Evolutionary conservation across 768 basidiomycete species (phyloP).

Genomic region (Epithele typhae): DNA sequence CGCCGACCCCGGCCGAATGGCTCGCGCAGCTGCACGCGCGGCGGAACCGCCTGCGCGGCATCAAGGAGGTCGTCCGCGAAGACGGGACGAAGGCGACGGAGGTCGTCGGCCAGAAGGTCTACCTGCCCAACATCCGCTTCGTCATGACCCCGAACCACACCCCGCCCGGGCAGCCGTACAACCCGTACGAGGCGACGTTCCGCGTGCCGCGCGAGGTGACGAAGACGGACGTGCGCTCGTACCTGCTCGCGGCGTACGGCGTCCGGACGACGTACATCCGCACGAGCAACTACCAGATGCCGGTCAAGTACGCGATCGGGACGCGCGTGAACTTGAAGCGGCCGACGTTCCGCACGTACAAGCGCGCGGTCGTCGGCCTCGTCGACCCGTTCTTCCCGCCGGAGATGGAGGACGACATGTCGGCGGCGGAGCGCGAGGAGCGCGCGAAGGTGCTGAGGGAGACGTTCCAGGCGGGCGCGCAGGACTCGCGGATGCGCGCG

Average conservation of each 20-base stretch:
- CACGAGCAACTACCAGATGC: slow-evolving; percentile 84
- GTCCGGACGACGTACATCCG: slow-evolving; percentile 90
- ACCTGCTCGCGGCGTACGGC: slow-evolving; percentile 81
- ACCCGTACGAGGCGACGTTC: slow-evolving; percentile 94
- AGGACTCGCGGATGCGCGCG: slow-evolving; percentile 21
- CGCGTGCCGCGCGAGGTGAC: slow-evolving; percentile 86
- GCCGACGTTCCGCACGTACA: slow-evolving; percentile 55
- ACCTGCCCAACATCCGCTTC: slow-evolving; percentile 86
- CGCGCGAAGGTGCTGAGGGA: slow-evolving; percentile 62
- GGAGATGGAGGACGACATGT: slow-evolving; percentile 74
- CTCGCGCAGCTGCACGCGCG: slow-evolving; percentile 49
- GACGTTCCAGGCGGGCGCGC: slow-evolving; percentile 35
- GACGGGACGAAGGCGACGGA: slow-evolving; percentile 41
- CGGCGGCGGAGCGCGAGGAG: slow-evolving; percentile 43
- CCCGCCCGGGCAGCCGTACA: slow-evolving; percentile 72
- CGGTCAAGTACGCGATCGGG: slow-evolving; percentile 32
- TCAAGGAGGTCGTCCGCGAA: slow-evolving; percentile 33
- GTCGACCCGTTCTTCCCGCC: slow-evolving; percentile 95
- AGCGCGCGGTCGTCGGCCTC: slow-evolving; percentile 88
- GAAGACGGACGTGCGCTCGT: slow-evolving; percentile 88
- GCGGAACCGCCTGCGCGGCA: slow-evolving; percentile 66
- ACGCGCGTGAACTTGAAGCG: too few relatives aligned
- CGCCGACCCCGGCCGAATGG: slow-evolving; percentile 55
- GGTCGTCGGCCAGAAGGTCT: slow-evolving; percentile 78
- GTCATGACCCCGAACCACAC: slow-evolving; percentile 83